Base-by-base conservation (phyloP, 352 stramenopile genomes). In the Pythium rishiriense region DNA sequence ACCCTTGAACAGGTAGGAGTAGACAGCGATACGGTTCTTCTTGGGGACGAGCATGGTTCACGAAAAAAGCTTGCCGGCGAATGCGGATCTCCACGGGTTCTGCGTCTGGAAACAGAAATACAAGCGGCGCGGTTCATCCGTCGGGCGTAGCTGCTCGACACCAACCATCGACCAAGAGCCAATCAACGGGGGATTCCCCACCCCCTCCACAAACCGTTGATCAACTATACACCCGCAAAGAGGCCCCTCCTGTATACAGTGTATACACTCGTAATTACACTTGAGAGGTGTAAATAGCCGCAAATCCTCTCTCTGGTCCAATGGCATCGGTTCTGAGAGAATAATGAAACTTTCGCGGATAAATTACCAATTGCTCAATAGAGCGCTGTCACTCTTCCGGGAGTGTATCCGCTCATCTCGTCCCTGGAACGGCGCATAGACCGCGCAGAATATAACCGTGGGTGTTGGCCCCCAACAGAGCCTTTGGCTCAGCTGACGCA, bases 21-120 rank as follows among this genome's bases (percentile, higher is more conserved):
- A 99, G 73, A 98, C 95, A 78, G 94, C 95, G 79, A 99, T 98
- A 77, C 97, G 96, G 90, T 98, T 98, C 83, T 98, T 97, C 88
- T 99, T 99, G 56, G 96, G 88, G 81, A 99, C 87, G 80, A 95
- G 87, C 86, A 94, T 94, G 76, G 69, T 91, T 81, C 70, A 85
- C 62, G 74, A 83, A 82, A 74, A 90, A 90, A 93, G 81, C 83
- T 94, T 94, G 85, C 85, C 85, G 85, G 85, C 83, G 74, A 91
- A 80, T 91, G 85, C 85, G 85, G 85, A 90, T 94, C 85, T 94
- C 85, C 84, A 89, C 83, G 77, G 75, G 61, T 74, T 70, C 58
- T 74, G 61, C 46, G 56, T 69, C 47, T 56, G 50, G 62, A 74
- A 73, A 59, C 42, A 69, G 66, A 69, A 73, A 66, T 64, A 67